These are phyloP conservation scores for Kodamaea laetipori DNA, from an alignment of 805 yeast genomes.

Conservation along the genomic window DNA sequence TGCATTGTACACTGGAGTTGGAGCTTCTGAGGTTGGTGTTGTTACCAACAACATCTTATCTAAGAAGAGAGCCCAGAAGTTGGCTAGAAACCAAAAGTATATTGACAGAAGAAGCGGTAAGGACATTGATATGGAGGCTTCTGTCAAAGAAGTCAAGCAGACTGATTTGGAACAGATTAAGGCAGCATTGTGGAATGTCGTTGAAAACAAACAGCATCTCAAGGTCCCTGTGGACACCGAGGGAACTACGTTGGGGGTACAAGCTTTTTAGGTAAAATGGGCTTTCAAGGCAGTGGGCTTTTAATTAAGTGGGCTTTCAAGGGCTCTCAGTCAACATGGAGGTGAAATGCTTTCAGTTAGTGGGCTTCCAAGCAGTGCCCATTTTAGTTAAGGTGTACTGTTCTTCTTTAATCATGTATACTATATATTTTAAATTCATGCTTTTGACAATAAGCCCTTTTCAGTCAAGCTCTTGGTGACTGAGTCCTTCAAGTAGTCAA, in stretches of 20 bases:
- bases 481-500: slow-evolving; percentile 62
- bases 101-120: slow-evolving; percentile 53
- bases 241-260: slow-evolving; percentile 86
- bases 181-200: slow-evolving; percentile 70
- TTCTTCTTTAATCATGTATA: slow-evolving; percentile 1
- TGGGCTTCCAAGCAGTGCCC: too few species aligned
- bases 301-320: too few species aligned
- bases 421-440: slow-evolving; percentile 5
- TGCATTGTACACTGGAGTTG: slow-evolving; percentile 46
- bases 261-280: slow-evolving; percentile 44
- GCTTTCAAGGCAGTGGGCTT: too few species aligned
- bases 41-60: slow-evolving; percentile 66
- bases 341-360: too few species aligned
- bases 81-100: slow-evolving; percentile 77
- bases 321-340: too few species aligned
- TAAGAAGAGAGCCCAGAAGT: slow-evolving; percentile 75
- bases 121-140: slow-evolving; percentile 37
- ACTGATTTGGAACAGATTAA: slow-evolving; percentile 52
- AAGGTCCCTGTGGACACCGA: slow-evolving; percentile 52
- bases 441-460: slow-evolving; percentile 14
- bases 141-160: slow-evolving; percentile 24
- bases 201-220: slow-evolving; percentile 57
- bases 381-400: too few species aligned
- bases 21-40: slow-evolving; percentile 29
- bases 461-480: slow-evolving; percentile 52